Base-by-base conservation (phyloP, 1,284 basidiomycete species). In the Pterulicium gracile region DNA sequence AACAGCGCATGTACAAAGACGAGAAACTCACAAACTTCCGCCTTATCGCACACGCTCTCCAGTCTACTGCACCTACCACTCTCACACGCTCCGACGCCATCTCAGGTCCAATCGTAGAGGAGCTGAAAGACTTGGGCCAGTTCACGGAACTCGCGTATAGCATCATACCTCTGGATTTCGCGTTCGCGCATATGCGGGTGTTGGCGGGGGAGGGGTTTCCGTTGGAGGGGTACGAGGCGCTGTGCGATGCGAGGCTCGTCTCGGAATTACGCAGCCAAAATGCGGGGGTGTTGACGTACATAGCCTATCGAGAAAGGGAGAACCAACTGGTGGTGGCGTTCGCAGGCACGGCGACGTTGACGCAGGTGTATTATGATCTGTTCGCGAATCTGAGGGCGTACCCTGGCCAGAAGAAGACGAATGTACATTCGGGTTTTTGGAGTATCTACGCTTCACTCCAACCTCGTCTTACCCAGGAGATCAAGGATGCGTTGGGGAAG, bases 401-500 rank as follows among this genome's bases (percentile, higher is more conserved):
- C n/a, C 27, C 27, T 10, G 7, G 10, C 7, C n/a, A 7, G 10
- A 10, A 7, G 27, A 32, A 32, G n/a, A 10, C 10, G 7, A 7
- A n/a, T 32, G 27, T 32, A 32, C 27, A 32, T 32, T 32, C 27
- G 27, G 27, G 27, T 10, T 32, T 41, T 17, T n/a, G 19, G 39
- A 20, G 19, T 17, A 20, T 15, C 10, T 15, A 41, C 12, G 7
- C 19, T 15, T 41, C 19, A 12, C 17, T 41, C 19, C n/a, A 41
- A 20, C 10, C 39, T 7, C 7, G n/a, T 7, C 7, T 17, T 10
- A 12, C 17, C 39, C 12, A 53, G 56, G 36, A 57, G 51, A 42
- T 56, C 53, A 53, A 49, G 52, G 49, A 52, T 54, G 45, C 50
- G 48, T 47, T 55, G 55, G 51, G 55, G 56, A 42, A 47, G 15